Evolutionary conservation across 495 filamentous ascomycete genomes (phyloP), one percentile per base, ranked within the genome.

Genomic region (Annulohypoxylon nitens): DNA sequence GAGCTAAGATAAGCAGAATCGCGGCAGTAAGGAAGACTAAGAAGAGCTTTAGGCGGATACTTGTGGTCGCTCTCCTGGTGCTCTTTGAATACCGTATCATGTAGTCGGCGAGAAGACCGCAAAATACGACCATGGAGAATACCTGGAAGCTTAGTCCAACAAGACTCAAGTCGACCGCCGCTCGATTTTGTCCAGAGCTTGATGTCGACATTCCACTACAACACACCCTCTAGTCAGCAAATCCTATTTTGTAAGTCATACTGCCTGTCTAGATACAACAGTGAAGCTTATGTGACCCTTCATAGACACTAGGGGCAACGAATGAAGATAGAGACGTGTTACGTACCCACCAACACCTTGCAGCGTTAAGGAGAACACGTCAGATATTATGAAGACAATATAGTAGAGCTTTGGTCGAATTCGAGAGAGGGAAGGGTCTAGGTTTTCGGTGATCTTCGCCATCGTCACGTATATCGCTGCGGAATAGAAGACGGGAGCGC

Each of bases 381-480:
- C 87, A 77, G 81, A 86, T 23, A 81, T 75, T 59, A 90, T 86
- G 77, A 90, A 89, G 71, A 87, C 81, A 64, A 80, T 78, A 37
- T 85, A 83, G 78, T 88, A 88, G 20, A 83, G 77, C n/a, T 81
- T 81, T 10, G 88, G 83, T 14, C 77, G 78, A 60, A 91, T 82
- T 61, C 86, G 84, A 1, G 86, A 86, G 45, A 86, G 78, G n/a
- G 81, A 75, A 5, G 81, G 75, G 30, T 82, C 83, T 74, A 88
- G 79, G 61, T 81, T 80, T 64, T 79, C 67, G 66, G 88, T 82
- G 47, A 80, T 84, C 61, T 39, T 47, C 11, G 80, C 78, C 14
- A 86, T 76, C n/a, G 86, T 88, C 61, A 90, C 78, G 76, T 91
- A 91, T 63, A 90, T 86, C 14, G 83, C 87, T 0, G 88, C 88